Base-by-base conservation (phyloP, 2,329 filamentous ascomycete genomes). In the Lachnellula suecica region DNA sequence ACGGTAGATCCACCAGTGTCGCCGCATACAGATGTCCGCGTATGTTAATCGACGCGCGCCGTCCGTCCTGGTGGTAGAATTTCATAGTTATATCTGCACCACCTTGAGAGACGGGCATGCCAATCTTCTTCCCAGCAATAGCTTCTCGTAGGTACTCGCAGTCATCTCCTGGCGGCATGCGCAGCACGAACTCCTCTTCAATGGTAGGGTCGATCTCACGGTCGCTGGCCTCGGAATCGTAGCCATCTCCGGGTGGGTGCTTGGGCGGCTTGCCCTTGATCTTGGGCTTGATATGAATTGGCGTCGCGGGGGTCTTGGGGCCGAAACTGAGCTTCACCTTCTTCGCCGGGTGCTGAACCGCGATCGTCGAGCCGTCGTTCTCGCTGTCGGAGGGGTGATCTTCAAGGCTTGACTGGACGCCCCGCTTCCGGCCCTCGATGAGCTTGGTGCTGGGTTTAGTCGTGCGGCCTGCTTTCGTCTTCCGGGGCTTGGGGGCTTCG, bases 211-310 rank as follows among this genome's bases (percentile, higher is more conserved):
- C 94, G 9, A 76, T 72, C 70, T 99, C 94, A 13, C 87, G 84
- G 66, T 97, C 94, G 50, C 91, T 94, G 11, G 92, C 91, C 70
- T 97, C 94, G 3, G 92, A 97, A 68, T 99, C 94, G 71, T 97
- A 99, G 7, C 93, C 94, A 51, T 96, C 91, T 47, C 94, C 94
- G 1, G 83, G 81, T 4, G 85, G 84, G 58, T 89, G 82, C 27
- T 81, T 75, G 6, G 89, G 87, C 1, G 82, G 78, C 57, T 84
- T 81, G n/a, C 86, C 87, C 61, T 85, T 83, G 44, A 83, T 76
- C 63, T 84, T 87, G 52, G 89, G 72, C 49, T 81, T 81, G 51
- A 85, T 59, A 57, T 56, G 51, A 34, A 59, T 54, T 23, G 61
- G 57, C 43, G 47, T 54, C 31, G 37, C 35, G n/a, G 47, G 37